Conservation (phyloP, 345 rosid genomes). For the Capsella bursapastoris region DNA sequence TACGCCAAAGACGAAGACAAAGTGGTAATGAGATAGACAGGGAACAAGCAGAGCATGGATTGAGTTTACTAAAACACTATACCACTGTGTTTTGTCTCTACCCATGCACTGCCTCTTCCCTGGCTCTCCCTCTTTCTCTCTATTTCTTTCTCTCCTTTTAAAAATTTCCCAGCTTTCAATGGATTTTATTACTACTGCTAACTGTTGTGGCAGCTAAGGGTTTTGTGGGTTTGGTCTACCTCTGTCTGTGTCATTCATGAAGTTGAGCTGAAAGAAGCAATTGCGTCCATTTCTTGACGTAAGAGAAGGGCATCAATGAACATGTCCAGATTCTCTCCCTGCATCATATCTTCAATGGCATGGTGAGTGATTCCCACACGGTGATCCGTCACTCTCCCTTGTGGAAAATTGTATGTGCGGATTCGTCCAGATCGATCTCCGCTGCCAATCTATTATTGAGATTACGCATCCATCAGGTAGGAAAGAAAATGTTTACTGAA, state of each 20-base stretch:
- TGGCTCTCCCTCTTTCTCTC: constrained; percentile 67
- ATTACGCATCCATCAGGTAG: constrained; percentile 12
- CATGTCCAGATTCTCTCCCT: constrained; percentile 79
- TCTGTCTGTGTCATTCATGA: constrained; percentile 42
- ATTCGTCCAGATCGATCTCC: constrained; percentile 94
- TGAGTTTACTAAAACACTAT: constrained; percentile 51
- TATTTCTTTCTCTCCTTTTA: constrained; percentile 9
- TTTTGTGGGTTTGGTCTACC: constrained; percentile 23
- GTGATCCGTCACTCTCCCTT: constrained; percentile 90
- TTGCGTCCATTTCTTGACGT: constrained; percentile 94
- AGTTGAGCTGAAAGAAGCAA: constrained; percentile 72
- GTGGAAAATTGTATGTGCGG: constrained; percentile 93
- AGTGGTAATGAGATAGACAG: constrained; percentile 51
- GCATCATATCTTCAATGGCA: constrained; percentile 72
- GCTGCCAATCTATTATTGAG: constrained; percentile 73
- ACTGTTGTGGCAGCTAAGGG: constrained; percentile 14
- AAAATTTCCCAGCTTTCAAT: constrained; percentile 9
- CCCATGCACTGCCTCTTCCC: constrained; percentile 99
- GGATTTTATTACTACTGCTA: constrained; percentile 18
- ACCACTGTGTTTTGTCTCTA: constrained; percentile 55
- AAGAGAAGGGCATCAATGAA: constrained; percentile 90
- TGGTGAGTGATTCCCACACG: constrained; percentile 88
- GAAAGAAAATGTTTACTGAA: constrained; percentile 22
- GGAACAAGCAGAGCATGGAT: constrained; percentile 82
- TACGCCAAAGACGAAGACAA: constrained; percentile 44